These are phyloP conservation scores for Mucor velutinosus DNA, from an alignment of 371 early-diverging fungal species.

Conservation along the genomic window DNA sequence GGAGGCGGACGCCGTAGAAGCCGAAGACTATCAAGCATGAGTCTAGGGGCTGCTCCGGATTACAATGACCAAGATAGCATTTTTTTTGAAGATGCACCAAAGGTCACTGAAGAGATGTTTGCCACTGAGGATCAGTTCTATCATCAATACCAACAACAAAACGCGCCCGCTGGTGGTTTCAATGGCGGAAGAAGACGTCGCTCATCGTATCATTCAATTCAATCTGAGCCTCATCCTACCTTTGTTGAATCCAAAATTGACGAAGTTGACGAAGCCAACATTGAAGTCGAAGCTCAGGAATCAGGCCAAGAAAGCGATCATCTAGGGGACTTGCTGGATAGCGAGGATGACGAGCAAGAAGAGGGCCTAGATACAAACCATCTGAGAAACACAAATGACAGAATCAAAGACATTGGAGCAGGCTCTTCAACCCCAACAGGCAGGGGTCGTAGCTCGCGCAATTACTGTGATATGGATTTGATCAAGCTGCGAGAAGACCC, in stretches of 20 bases:
- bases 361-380: not conserved
- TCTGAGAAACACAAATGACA: not conserved
- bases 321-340: slow-evolving; percentile 21
- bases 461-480: slow-evolving; percentile 9
- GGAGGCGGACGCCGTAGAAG: slow-evolving; percentile 14
- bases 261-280: slow-evolving; percentile 25
- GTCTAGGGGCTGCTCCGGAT: slow-evolving; percentile 14
- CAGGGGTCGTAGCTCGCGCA: not conserved
- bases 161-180: not conserved
- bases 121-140: slow-evolving; percentile 29
- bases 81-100: slow-evolving; percentile 18
- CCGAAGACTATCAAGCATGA: slow-evolving; percentile 19
- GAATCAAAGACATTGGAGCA: slow-evolving; percentile 14
- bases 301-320: slow-evolving; percentile 20
- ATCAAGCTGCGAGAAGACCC: slow-evolving; percentile 36
- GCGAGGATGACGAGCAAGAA: slow-evolving; percentile 14
- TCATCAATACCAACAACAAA: slow-evolving; percentile 30
- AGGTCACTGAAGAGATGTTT: slow-evolving; percentile 27
- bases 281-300: slow-evolving; percentile 3
- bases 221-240: slow-evolving; percentile 36
- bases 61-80: slow-evolving; percentile 17
- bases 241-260: slow-evolving; percentile 25
- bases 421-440: slow-evolving; percentile 13
- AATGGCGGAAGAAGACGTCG: slow-evolving; percentile 19
- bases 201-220: slow-evolving; percentile 25